These are phyloP conservation scores for Trichoderma sp. DNA, from an alignment of 2,329 filamentous ascomycete genomes.

Conservation along the genomic window DNA sequence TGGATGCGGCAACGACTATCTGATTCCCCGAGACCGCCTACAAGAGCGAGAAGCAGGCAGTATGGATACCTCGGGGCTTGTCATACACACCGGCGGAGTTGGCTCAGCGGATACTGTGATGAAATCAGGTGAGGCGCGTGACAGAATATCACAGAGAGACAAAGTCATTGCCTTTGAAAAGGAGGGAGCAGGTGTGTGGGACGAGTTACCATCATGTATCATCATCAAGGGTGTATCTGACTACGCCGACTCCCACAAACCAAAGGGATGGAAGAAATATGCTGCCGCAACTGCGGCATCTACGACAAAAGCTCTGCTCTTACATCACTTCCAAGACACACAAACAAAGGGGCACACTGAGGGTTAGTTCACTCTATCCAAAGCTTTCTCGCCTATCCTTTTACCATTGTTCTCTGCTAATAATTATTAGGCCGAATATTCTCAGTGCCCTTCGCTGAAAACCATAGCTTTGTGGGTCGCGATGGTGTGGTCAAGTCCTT, in stretches of 20 bases:
- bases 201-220: neutral
- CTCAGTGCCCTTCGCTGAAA: neutral
- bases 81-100: neutral
- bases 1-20: neutral
- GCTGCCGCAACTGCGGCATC: neutral
- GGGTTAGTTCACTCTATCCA: neutral
- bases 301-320: neutral
- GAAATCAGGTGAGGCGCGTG: neutral
- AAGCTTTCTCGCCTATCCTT: fast-evolving
- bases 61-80: neutral
- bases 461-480: neutral
- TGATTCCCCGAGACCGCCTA: neutral
- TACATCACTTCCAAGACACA: neutral
- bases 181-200: neutral
- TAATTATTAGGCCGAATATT: neutral
- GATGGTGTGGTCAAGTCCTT: neutral
- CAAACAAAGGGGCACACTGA: neutral
- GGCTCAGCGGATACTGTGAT: neutral
- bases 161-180: neutral
- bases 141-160: neutral
- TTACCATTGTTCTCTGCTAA: neutral
- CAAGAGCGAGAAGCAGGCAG: neutral
- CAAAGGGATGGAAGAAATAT: neutral
- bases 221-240: neutral
- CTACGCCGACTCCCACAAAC: neutral